These are phyloP conservation scores for Saccharomyces hybrid DNA, from an alignment of 1,139 yeast species.

Conservation along the genomic window DNA sequence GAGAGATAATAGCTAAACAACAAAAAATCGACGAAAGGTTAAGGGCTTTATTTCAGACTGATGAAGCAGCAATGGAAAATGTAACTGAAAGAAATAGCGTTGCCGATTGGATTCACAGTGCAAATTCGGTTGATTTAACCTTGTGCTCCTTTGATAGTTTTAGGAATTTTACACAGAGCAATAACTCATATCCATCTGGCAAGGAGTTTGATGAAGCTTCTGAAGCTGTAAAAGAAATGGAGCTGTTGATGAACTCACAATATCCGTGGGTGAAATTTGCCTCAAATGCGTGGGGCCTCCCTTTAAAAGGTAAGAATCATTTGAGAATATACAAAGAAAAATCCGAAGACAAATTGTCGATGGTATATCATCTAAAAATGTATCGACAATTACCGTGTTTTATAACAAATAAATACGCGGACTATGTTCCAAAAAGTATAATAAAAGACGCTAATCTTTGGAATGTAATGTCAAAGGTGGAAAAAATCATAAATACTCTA, in stretches of 20 bases:
- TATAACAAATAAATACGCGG: not conserved
- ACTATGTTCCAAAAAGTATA: constrained; percentile 17
- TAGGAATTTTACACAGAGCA: constrained; percentile 18
- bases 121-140: constrained; percentile 25
- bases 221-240: constrained; percentile 11
- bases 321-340: constrained; percentile 22
- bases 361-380: constrained; percentile 16
- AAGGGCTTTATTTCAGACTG: constrained; percentile 1
- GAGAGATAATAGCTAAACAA: constrained; percentile 16
- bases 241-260: constrained; percentile 17
- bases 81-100: constrained; percentile 4
- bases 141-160: constrained; percentile 29
- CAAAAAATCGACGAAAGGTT: constrained; percentile 4
- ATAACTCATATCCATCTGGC: constrained; percentile 3
- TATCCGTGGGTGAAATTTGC: constrained; percentile 28
- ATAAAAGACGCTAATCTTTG: constrained; percentile 15
- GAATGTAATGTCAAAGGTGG: constrained; percentile 18
- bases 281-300: constrained; percentile 24
- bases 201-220: constrained; percentile 2
- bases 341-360: not conserved
- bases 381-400: constrained; percentile 20
- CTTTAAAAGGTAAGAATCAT: constrained; percentile 18
- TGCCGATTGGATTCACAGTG: constrained; percentile 11
- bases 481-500: constrained; percentile 12
- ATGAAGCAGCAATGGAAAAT: constrained; percentile 1